These are phyloP conservation scores for Fonsecaea pedrosoi DNA, from an alignment of 2,329 filamentous ascomycete genomes.

Conservation along the genomic window DNA sequence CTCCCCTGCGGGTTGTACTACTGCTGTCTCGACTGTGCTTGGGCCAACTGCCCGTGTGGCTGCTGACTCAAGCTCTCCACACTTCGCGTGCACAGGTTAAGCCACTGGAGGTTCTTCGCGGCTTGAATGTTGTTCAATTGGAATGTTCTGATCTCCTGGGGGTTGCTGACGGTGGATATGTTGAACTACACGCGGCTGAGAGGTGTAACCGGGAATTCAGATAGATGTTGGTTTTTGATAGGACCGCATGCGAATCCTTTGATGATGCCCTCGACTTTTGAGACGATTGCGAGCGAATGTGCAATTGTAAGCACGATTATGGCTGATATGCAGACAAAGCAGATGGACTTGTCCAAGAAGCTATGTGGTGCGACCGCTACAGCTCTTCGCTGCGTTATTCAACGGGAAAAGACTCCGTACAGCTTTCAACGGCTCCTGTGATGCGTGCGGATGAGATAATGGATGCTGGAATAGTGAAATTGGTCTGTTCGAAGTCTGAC, in stretches of 20 bases:
- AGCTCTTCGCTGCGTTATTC: background rate
- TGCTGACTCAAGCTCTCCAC: conserved; percentile 9
- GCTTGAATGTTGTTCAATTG: background rate
- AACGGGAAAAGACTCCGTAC: background rate
- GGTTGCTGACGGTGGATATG: background rate
- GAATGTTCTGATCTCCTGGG: background rate
- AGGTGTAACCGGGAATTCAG: background rate
- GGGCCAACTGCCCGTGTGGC: conserved; percentile 9
- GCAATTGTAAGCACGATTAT: background rate
- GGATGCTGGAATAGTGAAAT: background rate
- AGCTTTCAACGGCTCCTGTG: background rate
- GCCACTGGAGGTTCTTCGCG: background rate
- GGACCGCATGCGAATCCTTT: background rate
- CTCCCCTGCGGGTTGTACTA: background rate
- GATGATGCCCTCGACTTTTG: background rate
- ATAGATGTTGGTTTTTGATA: background rate
- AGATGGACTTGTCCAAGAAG: background rate
- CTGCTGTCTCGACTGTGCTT: background rate
- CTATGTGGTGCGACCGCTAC: background rate
- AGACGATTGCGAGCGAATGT: background rate
- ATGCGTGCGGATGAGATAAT: background rate
- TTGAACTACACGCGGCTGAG: background rate
- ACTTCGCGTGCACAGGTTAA: background rate
- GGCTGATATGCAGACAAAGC: background rate
- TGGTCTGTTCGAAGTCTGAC: background rate